A percentile compares a stretch with the other conserved stretches of the same genome.
Conservation (phyloP, 2,329 filamentous ascomycete species). For the Calonectria pteridis region DNA sequence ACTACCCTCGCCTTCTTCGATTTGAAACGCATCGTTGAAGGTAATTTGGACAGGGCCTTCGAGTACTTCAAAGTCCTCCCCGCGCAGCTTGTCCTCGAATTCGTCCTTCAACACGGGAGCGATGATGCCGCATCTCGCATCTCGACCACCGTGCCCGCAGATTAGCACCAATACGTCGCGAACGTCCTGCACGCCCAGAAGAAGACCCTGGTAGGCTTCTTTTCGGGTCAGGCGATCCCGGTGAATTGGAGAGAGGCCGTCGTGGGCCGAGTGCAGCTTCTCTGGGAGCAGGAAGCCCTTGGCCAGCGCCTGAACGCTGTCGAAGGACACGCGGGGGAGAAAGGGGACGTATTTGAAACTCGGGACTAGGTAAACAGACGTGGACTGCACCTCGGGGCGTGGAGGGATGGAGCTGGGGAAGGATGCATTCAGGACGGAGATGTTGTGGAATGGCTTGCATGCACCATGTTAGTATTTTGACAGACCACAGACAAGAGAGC, state of each 20-base stretch:
- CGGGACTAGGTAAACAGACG: slow-evolving; percentile 83
- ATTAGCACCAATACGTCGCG: slow-evolving; percentile 82
- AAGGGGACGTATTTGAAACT: slow-evolving; percentile 84
- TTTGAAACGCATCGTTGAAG: slow-evolving; percentile 24
- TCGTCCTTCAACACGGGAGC: slow-evolving; percentile 79
- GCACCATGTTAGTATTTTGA: background rate
- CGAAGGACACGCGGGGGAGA: slow-evolving; percentile 72
- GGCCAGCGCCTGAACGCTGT: slow-evolving; percentile 68
- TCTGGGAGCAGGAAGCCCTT: slow-evolving; percentile 75
- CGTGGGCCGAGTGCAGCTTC: slow-evolving; percentile 72
- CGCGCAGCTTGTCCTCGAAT: slow-evolving; percentile 73
- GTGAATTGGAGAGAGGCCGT: slow-evolving; percentile 69
- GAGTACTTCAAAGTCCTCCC: slow-evolving; percentile 62
- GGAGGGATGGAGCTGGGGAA: slow-evolving; percentile 70
- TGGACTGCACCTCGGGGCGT: slow-evolving; percentile 60
- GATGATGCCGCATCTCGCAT: slow-evolving; percentile 84
- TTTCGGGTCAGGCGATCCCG: slow-evolving; percentile 64
- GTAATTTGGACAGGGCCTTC: slow-evolving; percentile 57
- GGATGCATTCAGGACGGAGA: slow-evolving; percentile 82
- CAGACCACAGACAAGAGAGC: too few relatives aligned
- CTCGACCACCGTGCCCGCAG: slow-evolving; percentile 87
- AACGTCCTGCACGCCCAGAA: slow-evolving; percentile 71
- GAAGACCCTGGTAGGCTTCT: slow-evolving; percentile 62
- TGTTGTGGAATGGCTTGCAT: slow-evolving; percentile 82
- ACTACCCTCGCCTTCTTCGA: slow-evolving; percentile 32